Percentiles rank a stretch among this genome's conserved stretches.
phyloP scores from a whole-genome alignment of 2,329 filamentous ascomycete species.

The Diaporthe sp. region DNA sequence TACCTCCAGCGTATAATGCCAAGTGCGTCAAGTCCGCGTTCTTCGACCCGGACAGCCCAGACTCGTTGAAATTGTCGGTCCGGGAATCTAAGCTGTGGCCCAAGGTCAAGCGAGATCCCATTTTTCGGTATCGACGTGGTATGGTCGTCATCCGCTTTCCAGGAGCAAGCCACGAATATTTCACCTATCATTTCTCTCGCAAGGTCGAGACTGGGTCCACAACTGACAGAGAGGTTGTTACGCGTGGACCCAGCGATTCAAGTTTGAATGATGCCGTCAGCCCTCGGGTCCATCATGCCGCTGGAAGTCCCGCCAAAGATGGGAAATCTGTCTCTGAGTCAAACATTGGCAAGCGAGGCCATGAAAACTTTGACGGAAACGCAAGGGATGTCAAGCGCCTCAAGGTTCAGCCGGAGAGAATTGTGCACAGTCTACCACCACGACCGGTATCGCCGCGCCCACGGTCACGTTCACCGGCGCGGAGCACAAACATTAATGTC shows the following conservation, averaged over 20 bases:
- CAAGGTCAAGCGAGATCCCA: slow-evolving; percentile 58
- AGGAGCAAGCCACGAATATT: slow-evolving; percentile 45
- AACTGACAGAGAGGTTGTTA: slow-evolving; percentile 31
- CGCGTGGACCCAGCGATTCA: slow-evolving; percentile 32
- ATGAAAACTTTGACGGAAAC: slow-evolving; percentile 6
- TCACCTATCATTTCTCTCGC: slow-evolving; percentile 42
- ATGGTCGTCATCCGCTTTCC: slow-evolving; percentile 48
- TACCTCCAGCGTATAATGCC: slow-evolving; percentile 59
- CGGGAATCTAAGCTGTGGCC: slow-evolving; percentile 57
- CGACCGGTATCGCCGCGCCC: slow-evolving; percentile 29
- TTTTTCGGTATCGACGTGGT: slow-evolving; percentile 51
- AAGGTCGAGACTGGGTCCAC: slow-evolving; percentile 16
- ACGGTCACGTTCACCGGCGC: slow-evolving; percentile 27
- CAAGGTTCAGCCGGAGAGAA: slow-evolving; percentile 11
- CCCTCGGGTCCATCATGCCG: slow-evolving; percentile 1
- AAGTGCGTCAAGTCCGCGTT: slow-evolving; percentile 60
- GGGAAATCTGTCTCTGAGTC: neutral
- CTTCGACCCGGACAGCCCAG: slow-evolving; percentile 57
- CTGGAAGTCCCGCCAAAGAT: neutral
- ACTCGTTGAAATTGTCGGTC: slow-evolving; percentile 58
- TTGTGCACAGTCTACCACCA: slow-evolving; percentile 27
- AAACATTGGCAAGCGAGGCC: slow-evolving; percentile 26
- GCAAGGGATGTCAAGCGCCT: slow-evolving; percentile 33
- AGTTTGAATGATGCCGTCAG: slow-evolving; percentile 27
- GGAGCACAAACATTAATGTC: slow-evolving; percentile 7